Evolutionary conservation across 129 eudicot genomes (phyloP), one percentile per base, ranked within the genome.

Genomic region (Flaveria bidentis): DNA sequence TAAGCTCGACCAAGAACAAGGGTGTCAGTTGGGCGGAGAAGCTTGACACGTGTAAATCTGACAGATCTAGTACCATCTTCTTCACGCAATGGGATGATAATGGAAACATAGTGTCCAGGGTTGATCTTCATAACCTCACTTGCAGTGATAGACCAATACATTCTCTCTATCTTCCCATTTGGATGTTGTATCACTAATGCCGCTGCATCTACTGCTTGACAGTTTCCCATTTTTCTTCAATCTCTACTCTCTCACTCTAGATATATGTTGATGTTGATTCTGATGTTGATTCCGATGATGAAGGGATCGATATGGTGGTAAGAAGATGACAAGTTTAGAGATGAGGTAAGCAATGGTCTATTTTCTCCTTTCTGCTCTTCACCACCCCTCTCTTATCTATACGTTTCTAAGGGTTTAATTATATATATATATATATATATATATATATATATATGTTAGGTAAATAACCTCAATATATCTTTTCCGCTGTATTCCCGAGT

Each of bases 101-200:
- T 90, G 42, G 98, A 88, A 55, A 90, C 97, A 51, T 93, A 88
- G 36, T 93, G 97, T 15, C 97, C 98, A 0, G 98, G 97, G 75
- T 94, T 91, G 76, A 82, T 71, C 81, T 87, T 93, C 97, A 91
- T 94, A 20, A 94, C 91, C 57, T 94, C 91, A 71, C 85, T 85
- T 9, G 90, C 97, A 53, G 80, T 76, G 15, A 88, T 66, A 3
- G 98, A 85, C 90, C 96, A 87, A 70, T 90, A 93, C 91, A 90
- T 78, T 81, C 93, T 85, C 78, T 93, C 93, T 68, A 85, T 81
- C 41, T 78, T 87, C 13, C 98, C 97, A 82, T 67, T 72, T 71
- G 97, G 98, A 83, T 94, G 97, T 74, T 94, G 98, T 84, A 94
- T 87, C n/a, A 91, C 96, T 56, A 94, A 81, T 72, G 97, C 96